Base-by-base conservation (phyloP, 2,329 filamentous ascomycete species). In the Magnaporthales sp. region DNA sequence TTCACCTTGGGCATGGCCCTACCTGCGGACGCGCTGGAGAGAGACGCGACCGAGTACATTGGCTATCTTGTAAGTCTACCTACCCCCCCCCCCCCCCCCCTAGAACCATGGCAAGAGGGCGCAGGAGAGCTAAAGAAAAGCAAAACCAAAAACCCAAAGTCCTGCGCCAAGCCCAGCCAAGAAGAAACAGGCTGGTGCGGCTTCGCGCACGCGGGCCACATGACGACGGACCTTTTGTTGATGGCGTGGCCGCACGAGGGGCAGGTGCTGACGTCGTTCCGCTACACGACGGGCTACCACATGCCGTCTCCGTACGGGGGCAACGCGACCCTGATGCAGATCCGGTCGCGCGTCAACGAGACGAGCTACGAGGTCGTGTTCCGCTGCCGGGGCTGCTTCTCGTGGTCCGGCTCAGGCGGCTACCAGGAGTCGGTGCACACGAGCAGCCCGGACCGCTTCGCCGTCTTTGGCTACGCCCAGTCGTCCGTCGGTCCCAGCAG, bases 341-440 rank as follows among this genome's bases (percentile, higher is more conserved):
- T 90, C 68, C 83, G 82, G n/a, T 81, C 83, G 19, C 80, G 77
- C 24, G 78, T 89, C 66, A 88, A 83, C 71, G 78, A 80, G 11
- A 85, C 83, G 24, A 77, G 83, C 69, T 91, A 85, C 74, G 83
- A 83, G 62, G 73, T 90, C 64, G 81, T 89, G n/a, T 91, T 89
- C 77, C 82, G 86, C 64, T 91, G 89, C 75, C 75, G 86, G 70
- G 80, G 81, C 70, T 87, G 85, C 73, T 77, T 85, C 22, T 70
- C 77, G 0, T 87, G 84, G 81, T 3, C 9, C 2, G 63, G 46
- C 32, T 46, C 54, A 1, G 38, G 32, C 6, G 30, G 32, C 22
- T 31, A 64, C 22, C n/a, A 31, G 13, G 75, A 83, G 70, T 79
- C 85, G 58, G 77, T 78, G 1, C 77, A 77, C 6, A 86, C 84